Evolutionary conservation across 2,329 filamentous ascomycete genomes (phyloP).

Genomic region (Cladosporium sp.): DNA sequence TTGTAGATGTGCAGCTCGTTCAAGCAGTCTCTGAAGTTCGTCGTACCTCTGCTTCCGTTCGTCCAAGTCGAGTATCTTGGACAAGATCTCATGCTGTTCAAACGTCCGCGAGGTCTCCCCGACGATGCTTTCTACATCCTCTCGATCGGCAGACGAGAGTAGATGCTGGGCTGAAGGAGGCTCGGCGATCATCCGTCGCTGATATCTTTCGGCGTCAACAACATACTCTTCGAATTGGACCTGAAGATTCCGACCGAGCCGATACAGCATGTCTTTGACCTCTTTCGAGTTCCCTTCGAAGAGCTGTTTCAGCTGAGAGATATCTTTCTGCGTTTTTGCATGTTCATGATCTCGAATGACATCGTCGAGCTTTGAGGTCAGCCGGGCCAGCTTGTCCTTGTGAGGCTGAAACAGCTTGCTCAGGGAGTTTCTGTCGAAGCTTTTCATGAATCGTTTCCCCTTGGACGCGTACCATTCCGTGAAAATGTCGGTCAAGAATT

Average conservation of each 20-base stretch:
- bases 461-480: background rate
- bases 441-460: background rate
- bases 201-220: background rate
- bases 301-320: background rate
- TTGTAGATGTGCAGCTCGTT: background rate
- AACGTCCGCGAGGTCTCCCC: background rate
- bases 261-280: too few relatives aligned
- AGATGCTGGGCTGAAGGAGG: too few relatives aligned
- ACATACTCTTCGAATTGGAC: background rate
- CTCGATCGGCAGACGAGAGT: background rate
- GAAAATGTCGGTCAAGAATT: background rate
- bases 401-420: background rate
- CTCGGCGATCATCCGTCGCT: background rate
- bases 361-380: background rate
- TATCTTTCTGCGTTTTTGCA: background rate
- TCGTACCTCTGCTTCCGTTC: background rate
- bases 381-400: background rate
- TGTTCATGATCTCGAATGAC: background rate
- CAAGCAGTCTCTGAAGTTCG: background rate
- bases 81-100: background rate
- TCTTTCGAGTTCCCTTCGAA: background rate
- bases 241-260: background rate
- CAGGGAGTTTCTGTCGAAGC: background rate
- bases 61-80: background rate
- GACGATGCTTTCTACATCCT: background rate